A percentile compares a stretch with the other conserved stretches of the same genome.
Conservation (phyloP, 169 alveolate species). For the Cryptosporidium ubiquitum region DNA sequence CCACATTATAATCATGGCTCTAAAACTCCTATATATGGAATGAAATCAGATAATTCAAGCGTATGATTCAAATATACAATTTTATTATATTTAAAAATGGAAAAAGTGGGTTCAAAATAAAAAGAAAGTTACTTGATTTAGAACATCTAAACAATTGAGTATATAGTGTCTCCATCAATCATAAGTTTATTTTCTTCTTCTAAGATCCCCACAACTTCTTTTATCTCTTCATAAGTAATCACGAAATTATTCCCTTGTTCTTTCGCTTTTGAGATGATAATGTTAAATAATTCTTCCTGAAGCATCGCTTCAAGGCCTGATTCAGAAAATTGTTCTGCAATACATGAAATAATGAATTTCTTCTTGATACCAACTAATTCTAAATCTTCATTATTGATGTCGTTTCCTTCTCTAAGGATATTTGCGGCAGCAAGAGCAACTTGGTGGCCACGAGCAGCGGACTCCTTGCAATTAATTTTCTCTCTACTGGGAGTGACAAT, state of each 20-base stretch:
- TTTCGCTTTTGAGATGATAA: background rate
- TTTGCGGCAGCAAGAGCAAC: constrained; percentile 69
- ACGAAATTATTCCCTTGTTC: background rate
- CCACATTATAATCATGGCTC: background rate
- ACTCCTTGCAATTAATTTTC: constrained; percentile 10
- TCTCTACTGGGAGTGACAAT: constrained; percentile 53
- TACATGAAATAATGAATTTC: constrained; percentile 11
- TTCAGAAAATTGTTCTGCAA: constrained; percentile 66
- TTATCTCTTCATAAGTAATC: constrained; percentile 27
- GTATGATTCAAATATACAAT: background rate
- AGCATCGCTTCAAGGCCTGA: constrained; percentile 65
- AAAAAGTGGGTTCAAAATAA: background rate
- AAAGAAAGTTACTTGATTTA: background rate
- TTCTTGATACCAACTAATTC: background rate
- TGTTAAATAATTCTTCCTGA: constrained; percentile 2
- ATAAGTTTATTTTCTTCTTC: constrained; percentile 65
- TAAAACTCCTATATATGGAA: background rate
- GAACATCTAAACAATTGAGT: constrained; percentile 25
- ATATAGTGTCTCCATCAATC: constrained; percentile 55
- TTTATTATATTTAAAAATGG: background rate
- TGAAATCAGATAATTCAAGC: constrained; percentile 1
- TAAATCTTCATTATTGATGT: background rate
- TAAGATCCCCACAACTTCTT: constrained; percentile 6
- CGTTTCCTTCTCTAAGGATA: constrained; percentile 5
- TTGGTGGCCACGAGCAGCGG: constrained; percentile 66